Evolutionary conservation across 75 land plant species (phyloP).

Genomic region (Picea sitchensis): DNA sequence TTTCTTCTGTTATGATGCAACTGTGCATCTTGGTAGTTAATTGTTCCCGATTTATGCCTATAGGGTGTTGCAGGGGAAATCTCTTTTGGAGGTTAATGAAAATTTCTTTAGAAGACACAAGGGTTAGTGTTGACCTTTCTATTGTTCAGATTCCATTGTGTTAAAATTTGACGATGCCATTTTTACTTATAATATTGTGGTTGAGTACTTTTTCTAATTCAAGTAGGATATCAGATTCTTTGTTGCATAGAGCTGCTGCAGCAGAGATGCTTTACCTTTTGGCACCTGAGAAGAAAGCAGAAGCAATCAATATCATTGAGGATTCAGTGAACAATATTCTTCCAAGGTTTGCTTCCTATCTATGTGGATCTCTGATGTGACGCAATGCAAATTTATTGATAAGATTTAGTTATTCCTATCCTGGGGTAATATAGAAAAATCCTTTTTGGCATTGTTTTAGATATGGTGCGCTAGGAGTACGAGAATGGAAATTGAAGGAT

Average conservation of each 20-base stretch:
- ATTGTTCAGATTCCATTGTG: too few relatives aligned
- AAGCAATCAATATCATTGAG: conserved; percentile 76
- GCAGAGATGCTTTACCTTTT: conserved; percentile 78
- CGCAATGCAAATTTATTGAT: too few relatives aligned
- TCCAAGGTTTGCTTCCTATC: conserved; percentile 17
- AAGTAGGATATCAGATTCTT: conserved; percentile 46
- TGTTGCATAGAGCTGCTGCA: conserved; percentile 87
- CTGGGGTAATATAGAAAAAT: too few relatives aligned
- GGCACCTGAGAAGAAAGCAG: conserved; percentile 57
- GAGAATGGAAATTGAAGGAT: conserved; percentile 72
- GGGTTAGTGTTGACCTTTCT: conserved; percentile 33
- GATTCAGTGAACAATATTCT: conserved; percentile 43
- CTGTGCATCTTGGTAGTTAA: neutral
- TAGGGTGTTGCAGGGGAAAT: conserved; percentile 66
- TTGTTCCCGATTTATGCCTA: conserved; percentile 2
- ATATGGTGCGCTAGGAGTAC: conserved; percentile 33
- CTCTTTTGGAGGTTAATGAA: conserved; percentile 62
- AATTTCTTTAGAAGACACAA: conserved; percentile 57
- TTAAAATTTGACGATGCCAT: neutral
- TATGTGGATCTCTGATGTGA: too few relatives aligned
- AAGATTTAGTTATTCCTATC: too few relatives aligned
- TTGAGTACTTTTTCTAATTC: neutral
- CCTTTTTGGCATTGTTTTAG: conserved; percentile 12
- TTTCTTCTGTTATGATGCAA: neutral
- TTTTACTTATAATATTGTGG: neutral